Evolutionary conservation across 176 grass and related monocot species (phyloP).

Genomic region (Aegilops umbellulata): DNA sequence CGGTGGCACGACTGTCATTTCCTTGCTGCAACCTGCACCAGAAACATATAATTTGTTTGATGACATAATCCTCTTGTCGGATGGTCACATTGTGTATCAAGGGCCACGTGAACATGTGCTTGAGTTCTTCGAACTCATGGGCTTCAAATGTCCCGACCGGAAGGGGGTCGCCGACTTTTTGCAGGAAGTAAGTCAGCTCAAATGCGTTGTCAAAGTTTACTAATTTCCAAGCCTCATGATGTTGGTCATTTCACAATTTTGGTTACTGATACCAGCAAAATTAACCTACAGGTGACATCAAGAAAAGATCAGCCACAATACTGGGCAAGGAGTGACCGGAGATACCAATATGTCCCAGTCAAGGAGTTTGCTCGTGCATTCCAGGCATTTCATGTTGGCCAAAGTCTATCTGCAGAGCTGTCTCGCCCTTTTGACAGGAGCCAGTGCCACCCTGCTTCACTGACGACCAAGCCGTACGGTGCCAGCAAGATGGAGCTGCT

Average conservation of each 20-base stretch:
- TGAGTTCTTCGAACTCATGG: constrained; percentile 65
- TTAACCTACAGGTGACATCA: constrained; percentile 50
- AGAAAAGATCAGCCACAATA: constrained; percentile 60
- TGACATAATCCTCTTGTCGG: constrained; percentile 63
- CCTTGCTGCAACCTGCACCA: constrained; percentile 61
- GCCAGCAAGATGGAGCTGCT: constrained; percentile 46
- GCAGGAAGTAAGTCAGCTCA: constrained; percentile 44
- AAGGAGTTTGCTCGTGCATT: constrained; percentile 53
- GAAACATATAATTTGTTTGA: constrained; percentile 67
- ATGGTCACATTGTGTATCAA: constrained; percentile 70
- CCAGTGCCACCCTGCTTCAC: constrained; percentile 42
- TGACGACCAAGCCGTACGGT: constrained; percentile 46
- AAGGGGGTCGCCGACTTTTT: constrained; percentile 68
- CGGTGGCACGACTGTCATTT: constrained; percentile 51
- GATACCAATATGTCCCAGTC: constrained; percentile 44
- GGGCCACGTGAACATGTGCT: constrained; percentile 59
- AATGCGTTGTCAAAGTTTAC: neutral
- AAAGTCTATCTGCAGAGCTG: constrained; percentile 30
- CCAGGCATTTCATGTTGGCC: constrained; percentile 47
- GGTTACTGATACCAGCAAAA: neutral
- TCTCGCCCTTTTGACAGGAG: constrained; percentile 36
- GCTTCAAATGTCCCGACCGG: constrained; percentile 61
- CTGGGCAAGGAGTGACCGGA: constrained; percentile 25
- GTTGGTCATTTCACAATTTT: neutral
- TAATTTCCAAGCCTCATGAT: neutral